These are phyloP conservation scores for Heteromeles arbutifolia DNA, from an alignment of 306 rosid genomes.

Conservation along the genomic window DNA sequence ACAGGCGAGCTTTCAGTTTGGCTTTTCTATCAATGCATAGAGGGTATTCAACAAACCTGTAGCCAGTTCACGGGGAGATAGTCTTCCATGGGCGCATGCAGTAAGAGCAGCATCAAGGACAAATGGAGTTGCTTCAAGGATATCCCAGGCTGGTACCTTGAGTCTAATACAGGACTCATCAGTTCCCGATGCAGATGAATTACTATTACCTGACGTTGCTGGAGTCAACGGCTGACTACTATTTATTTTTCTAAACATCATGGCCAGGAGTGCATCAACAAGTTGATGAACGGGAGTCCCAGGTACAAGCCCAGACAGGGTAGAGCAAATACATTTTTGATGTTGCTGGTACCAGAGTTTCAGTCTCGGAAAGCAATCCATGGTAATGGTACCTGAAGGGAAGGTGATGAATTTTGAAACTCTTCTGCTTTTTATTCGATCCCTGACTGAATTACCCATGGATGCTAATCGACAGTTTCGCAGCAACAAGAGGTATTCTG, in stretches of 20 bases:
- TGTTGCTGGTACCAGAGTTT: slow-evolving; percentile 78
- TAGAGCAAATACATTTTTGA: slow-evolving; percentile 80
- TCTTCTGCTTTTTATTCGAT: slow-evolving; percentile 48
- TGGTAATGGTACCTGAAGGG: slow-evolving; percentile 44
- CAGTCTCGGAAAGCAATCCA: slow-evolving; percentile 78
- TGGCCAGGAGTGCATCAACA: slow-evolving; percentile 61
- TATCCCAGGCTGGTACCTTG: slow-evolving; percentile 93
- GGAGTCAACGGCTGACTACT: slow-evolving; percentile 52
- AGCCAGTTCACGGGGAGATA: slow-evolving; percentile 79
- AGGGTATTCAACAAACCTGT: slow-evolving; percentile 47
- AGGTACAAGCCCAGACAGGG: slow-evolving; percentile 51
- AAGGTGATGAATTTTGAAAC: slow-evolving; percentile 42
- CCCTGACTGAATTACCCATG: slow-evolving; percentile 44
- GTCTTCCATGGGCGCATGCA: slow-evolving; percentile 82
- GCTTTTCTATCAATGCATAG: not conserved
- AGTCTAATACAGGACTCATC: slow-evolving; percentile 63
- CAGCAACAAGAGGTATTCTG: slow-evolving; percentile 73
- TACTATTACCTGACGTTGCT: slow-evolving; percentile 55
- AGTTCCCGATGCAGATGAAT: slow-evolving; percentile 46
- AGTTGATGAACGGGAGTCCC: slow-evolving; percentile 73
- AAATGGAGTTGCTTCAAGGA: slow-evolving; percentile 85
- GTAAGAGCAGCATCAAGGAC: slow-evolving; percentile 91
- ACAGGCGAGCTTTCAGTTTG: not conserved
- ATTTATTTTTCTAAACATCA: slow-evolving; percentile 69
- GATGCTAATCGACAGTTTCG: slow-evolving; percentile 59